Percentiles rank a stretch among this genome's conserved stretches.
phyloP scores from a whole-genome alignment of 192 early-diverging fungal genomes.

The Podila verticillata region DNA sequence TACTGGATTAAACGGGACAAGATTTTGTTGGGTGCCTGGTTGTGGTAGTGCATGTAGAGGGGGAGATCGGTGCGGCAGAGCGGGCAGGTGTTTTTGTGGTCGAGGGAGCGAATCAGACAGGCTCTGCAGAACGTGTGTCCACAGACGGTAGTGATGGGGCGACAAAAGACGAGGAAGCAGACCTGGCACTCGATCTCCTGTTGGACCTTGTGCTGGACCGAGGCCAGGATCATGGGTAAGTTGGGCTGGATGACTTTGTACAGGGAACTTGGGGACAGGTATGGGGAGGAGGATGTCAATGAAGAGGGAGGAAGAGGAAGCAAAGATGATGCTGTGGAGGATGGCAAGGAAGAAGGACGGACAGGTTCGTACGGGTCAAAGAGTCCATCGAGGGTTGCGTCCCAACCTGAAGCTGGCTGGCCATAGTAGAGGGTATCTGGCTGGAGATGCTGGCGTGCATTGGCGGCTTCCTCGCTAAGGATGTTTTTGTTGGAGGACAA shows the following conservation, averaged over 20 bases:
- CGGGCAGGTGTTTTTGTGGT: slow-evolving; percentile 59
- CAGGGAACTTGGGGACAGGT: not conserved
- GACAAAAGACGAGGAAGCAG: slow-evolving; percentile 59
- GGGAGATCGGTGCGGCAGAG: slow-evolving; percentile 55
- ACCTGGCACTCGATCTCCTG: slow-evolving; percentile 72
- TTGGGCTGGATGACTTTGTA: slow-evolving; percentile 19
- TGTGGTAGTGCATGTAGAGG: slow-evolving; percentile 36
- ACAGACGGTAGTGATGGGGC: slow-evolving; percentile 72
- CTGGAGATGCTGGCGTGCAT: slow-evolving; percentile 5
- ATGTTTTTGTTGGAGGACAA: slow-evolving; percentile 8
- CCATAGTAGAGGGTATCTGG: slow-evolving; percentile 16
- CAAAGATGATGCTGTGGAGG: not conserved
- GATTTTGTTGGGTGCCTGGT: slow-evolving; percentile 51
- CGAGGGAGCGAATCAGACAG: slow-evolving; percentile 67
- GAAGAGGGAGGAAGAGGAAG: not conserved
- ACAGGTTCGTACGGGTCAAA: slow-evolving; percentile 16
- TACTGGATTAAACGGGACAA: slow-evolving; percentile 31
- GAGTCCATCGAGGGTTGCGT: slow-evolving; percentile 30
- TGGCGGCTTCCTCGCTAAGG: slow-evolving; percentile 9
- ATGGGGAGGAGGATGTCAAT: not conserved
- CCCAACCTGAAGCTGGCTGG: slow-evolving; percentile 11
- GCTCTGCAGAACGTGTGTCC: slow-evolving; percentile 73
- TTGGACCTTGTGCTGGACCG: slow-evolving; percentile 36
- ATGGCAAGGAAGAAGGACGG: not conserved
- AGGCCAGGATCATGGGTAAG: slow-evolving; percentile 16